Conservation (phyloP, 768 basidiomycete genomes). For the Lepiota venenata region DNA sequence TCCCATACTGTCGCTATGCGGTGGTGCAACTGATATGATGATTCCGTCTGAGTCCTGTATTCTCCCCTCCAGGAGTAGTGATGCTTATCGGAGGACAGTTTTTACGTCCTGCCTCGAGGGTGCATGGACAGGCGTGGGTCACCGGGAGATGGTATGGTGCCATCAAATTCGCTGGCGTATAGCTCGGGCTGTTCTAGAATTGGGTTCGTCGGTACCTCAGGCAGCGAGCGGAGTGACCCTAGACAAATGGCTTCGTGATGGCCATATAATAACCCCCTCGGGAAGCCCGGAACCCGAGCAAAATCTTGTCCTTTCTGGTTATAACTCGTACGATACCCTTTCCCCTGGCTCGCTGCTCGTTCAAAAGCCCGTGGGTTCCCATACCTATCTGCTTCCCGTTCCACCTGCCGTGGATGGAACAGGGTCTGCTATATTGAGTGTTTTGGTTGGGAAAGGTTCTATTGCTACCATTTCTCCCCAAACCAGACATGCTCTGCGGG, state of each 20-base stretch:
- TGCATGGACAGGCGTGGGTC: slow-evolving; percentile 94
- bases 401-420: slow-evolving; percentile 15
- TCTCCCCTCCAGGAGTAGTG: slow-evolving; percentile 33
- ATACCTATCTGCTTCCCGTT: slow-evolving; percentile 52
- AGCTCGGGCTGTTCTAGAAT: slow-evolving; percentile 74
- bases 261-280: slow-evolving; percentile 39
- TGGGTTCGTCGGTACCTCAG: slow-evolving; percentile 33
- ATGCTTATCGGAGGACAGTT: slow-evolving; percentile 53
- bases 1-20: slow-evolving; percentile 82
- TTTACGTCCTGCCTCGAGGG: slow-evolving; percentile 88
- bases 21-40: slow-evolving; percentile 89
- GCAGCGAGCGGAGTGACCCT: slow-evolving; percentile 36
- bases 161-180: slow-evolving; percentile 93
- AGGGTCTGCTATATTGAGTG: slow-evolving; percentile 33
- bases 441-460: slow-evolving; percentile 62
- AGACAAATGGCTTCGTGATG: slow-evolving; percentile 69
- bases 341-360: slow-evolving; percentile 37
- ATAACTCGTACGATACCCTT: slow-evolving; percentile 33
- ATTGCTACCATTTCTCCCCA: slow-evolving; percentile 50
- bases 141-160: slow-evolving; percentile 98
- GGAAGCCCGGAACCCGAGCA: slow-evolving; percentile 1
- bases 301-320: slow-evolving; percentile 18
- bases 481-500: slow-evolving; percentile 38
- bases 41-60: slow-evolving; percentile 89
- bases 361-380: slow-evolving; percentile 36